phyloP scores from a whole-genome alignment of 441 rosid genomes.

The Isatis lusitanica region DNA sequence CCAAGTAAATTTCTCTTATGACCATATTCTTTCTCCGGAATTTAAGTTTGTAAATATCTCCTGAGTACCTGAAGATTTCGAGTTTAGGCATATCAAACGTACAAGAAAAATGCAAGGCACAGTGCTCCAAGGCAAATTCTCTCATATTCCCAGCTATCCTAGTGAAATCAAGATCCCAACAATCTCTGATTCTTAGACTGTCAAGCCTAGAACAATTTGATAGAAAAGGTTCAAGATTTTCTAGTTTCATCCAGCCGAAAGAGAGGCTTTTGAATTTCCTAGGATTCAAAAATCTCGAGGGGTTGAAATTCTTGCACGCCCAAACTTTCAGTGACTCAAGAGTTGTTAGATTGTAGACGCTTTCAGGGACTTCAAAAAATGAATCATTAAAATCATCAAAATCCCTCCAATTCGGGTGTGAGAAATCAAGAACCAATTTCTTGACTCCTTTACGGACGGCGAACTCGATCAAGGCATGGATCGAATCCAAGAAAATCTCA shows the following conservation, averaged over 20 bases:
- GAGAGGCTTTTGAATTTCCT: conserved; percentile 7
- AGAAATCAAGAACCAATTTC: background rate
- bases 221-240: background rate
- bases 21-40: background rate
- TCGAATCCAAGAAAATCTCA: background rate
- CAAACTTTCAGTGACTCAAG: conserved; percentile 38
- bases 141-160: conserved; percentile 20
- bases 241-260: background rate
- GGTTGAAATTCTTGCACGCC: conserved; percentile 23
- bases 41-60: background rate
- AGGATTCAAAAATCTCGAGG: background rate
- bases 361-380: conserved; percentile 24
- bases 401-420: background rate
- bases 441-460: background rate
- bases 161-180: conserved; percentile 31
- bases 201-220: conserved; percentile 31
- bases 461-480: background rate
- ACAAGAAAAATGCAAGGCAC: conserved; percentile 12
- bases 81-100: conserved; percentile 32
- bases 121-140: conserved; percentile 36
- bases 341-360: background rate
- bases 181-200: conserved; percentile 36
- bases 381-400: background rate
- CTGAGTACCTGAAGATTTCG: conserved; percentile 38
- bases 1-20: conserved; percentile 41